Conservation (phyloP, 257 asterid species). For the Knoxia roxburghii region DNA sequence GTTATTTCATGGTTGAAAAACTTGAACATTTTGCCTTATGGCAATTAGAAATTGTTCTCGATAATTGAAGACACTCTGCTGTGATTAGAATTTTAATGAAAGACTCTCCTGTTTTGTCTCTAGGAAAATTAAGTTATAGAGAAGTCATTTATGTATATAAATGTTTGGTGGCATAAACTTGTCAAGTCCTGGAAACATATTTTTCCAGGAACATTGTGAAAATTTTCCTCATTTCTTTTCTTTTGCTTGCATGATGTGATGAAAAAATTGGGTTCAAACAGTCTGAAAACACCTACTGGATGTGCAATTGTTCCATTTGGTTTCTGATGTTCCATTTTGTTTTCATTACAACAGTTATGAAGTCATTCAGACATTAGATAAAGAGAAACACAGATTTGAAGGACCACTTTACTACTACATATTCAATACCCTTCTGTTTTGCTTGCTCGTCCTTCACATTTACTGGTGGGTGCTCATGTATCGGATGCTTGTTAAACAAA, state of each 20-base stretch:
- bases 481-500: conserved; percentile 82
- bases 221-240: background rate
- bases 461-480: conserved; percentile 88
- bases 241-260: background rate
- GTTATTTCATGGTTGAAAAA: background rate
- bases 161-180: background rate
- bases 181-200: background rate
- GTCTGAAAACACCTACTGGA: conserved; percentile 1
- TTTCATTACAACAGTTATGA: conserved; percentile 51
- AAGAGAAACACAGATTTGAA: conserved; percentile 46
- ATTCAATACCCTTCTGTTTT: conserved; percentile 79
- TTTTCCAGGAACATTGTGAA: background rate
- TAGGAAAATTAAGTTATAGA: background rate
- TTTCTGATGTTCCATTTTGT: conserved; percentile 6
- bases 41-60: background rate
- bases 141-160: background rate
- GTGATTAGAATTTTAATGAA: background rate
- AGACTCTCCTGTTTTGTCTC: background rate
- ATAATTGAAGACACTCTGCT: no score
- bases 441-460: conserved; percentile 77
- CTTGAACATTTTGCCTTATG: background rate
- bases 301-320: background rate
- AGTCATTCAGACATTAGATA: conserved; percentile 42
- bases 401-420: conserved; percentile 78
- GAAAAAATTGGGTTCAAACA: background rate